Evolutionary conservation across 2,329 filamentous ascomycete species (phyloP), one percentile per base, ranked within the genome.

Genomic region (Sporothrix luriei): DNA sequence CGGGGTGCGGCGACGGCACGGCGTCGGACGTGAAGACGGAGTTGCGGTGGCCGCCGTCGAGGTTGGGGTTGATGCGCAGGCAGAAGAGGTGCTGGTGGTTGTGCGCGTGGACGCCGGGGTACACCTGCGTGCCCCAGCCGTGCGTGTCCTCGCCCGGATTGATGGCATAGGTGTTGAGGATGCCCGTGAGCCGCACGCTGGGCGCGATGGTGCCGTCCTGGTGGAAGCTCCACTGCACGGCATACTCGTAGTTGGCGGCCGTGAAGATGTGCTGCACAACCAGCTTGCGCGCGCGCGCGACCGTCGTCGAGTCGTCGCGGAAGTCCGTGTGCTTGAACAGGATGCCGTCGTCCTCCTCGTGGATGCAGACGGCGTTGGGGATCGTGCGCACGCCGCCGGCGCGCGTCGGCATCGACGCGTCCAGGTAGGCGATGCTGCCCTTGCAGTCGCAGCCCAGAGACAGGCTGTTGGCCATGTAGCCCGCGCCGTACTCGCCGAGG

Each of bases 81-180:
- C 93, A 97, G 86, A 97, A 97, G 40, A 97, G 85, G 79, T 97
- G 94, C 80, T 97, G 93, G 79, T 97, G 94, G 82, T 97, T 97
- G 81, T 97, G 94, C 0, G 94, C 94, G 76, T 97, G 97, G 76
- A 97, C 93, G 52, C 92, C 90, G 0, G 92, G 91, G 76, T 94
- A 95, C 10, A 97, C 94, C 78, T 97, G 90, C 0, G 93, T 97
- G 69, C 94, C 94, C 92, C 92, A 97, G 71, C 92, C 92, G 40
- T 91, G 83, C 10, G 91, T 90, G 73, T 95, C 91, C 79, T 97
- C 93, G 61, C 88, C 91, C 0, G 89, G 87, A 74, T 89, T 87
- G 84, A 97, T 90, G 33, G 89, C 83, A 75, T 97, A 97, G 0
- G 94, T 97, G 84, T 97, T 97, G 68, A 97, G 82, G 77, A 97